Percentiles rank a stretch among this genome's conserved stretches.
These are phyloP conservation scores for Penicillium psychrosexuale DNA, from an alignment of 2,329 filamentous ascomycete species.

Conservation along the genomic window DNA sequence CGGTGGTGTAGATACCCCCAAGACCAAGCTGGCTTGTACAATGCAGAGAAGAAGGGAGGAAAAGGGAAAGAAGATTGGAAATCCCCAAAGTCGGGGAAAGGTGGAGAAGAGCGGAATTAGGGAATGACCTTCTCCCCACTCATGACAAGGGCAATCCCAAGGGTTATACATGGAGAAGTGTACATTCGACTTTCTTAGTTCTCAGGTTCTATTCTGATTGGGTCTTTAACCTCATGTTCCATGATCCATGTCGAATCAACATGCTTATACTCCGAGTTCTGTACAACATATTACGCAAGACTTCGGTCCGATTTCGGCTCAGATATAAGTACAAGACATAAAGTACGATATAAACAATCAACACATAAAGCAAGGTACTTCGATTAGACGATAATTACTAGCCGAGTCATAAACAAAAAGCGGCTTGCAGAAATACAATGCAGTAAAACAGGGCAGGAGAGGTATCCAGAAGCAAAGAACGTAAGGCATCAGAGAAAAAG, in stretches of 20 bases:
- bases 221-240: neutral
- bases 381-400: slow-evolving; percentile 18
- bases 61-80: neutral
- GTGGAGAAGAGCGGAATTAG: slow-evolving; percentile 1
- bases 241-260: neutral
- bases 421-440: slow-evolving; percentile 25
- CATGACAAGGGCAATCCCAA: neutral
- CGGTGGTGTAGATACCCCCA: neutral
- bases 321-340: neutral
- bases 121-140: neutral
- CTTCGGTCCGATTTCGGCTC: slow-evolving; percentile 3
- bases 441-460: slow-evolving; percentile 22
- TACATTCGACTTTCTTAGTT: neutral
- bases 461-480: slow-evolving; percentile 26
- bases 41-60: neutral
- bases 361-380: slow-evolving; percentile 3
- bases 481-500: slow-evolving; percentile 1
- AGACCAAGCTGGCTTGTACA: neutral
- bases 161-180: too few relatives aligned
- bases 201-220: neutral
- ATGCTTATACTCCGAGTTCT: slow-evolving; percentile 2
- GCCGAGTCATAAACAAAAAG: slow-evolving; percentile 14
- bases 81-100: slow-evolving; percentile 9
- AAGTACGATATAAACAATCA: neutral
- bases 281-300: slow-evolving; percentile 5